Percentiles rank a stretch among this genome's conserved stretches.
phyloP scores from a whole-genome alignment of 2,329 filamentous ascomycete species.

The Chaetomiaceae sp. region DNA sequence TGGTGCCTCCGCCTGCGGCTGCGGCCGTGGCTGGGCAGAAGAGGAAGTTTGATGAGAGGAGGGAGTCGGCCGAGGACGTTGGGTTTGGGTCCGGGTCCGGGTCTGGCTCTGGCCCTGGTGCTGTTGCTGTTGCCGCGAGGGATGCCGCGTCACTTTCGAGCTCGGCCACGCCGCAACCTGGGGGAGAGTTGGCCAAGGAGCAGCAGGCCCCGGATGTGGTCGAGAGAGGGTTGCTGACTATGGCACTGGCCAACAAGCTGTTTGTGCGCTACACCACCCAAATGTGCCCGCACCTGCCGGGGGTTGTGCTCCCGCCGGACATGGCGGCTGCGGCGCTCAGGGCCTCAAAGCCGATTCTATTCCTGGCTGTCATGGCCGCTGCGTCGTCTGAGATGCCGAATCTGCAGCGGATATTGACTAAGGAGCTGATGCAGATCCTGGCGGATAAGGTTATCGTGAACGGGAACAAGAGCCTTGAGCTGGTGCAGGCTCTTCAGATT shows the following conservation, averaged over 20 bases:
- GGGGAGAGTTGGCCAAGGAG: constrained; percentile 1
- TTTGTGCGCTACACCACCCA: constrained; percentile 55
- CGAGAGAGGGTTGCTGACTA: constrained; percentile 55
- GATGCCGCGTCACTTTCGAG: background rate
- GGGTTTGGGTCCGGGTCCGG: no score
- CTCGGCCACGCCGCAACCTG: constrained; percentile 23
- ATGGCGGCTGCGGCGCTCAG: constrained; percentile 54
- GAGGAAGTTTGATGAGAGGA: constrained; percentile 10
- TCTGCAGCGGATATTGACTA: constrained; percentile 59
- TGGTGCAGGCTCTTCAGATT: constrained; percentile 74
- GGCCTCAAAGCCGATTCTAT: constrained; percentile 58
- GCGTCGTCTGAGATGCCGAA: constrained; percentile 54
- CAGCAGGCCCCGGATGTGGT: constrained; percentile 44
- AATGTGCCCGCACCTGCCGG: constrained; percentile 59
- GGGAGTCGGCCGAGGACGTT: background rate
- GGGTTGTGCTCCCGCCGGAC: constrained; percentile 54
- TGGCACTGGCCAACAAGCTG: constrained; percentile 51
- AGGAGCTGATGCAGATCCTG: constrained; percentile 67
- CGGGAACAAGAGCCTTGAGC: constrained; percentile 76
- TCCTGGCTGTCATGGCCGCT: constrained; percentile 66
- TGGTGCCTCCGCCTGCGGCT: no score
- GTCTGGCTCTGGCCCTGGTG: no score
- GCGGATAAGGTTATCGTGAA: constrained; percentile 70
- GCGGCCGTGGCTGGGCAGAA: constrained; percentile 2
- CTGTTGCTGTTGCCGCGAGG: background rate